Evolutionary conservation across 2,329 filamentous ascomycete species (phyloP).

Genomic region (Hypoxylon sp.): DNA sequence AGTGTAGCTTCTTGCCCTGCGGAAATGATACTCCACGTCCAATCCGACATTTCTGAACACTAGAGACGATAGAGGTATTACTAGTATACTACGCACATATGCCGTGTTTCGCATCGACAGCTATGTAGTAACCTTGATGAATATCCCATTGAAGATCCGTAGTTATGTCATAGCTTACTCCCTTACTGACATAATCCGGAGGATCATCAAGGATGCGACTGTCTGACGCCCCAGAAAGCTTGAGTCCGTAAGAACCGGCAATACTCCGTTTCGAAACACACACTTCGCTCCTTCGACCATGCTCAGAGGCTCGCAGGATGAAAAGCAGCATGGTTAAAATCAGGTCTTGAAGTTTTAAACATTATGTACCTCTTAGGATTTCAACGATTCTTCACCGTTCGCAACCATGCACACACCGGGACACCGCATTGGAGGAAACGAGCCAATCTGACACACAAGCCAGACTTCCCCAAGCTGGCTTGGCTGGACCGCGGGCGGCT

Average conservation of each 20-base stretch:
- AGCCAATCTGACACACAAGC: constrained; percentile 27
- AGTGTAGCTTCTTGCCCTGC: constrained; percentile 5
- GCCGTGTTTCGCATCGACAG: constrained; percentile 3
- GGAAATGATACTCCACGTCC: constrained; percentile 23
- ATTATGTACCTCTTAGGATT: too few species aligned
- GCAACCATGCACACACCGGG: constrained; percentile 5
- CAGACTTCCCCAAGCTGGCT: constrained; percentile 10
- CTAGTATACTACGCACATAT: constrained; percentile 4
- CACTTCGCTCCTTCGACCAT: neutral
- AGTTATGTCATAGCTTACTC: constrained; percentile 7
- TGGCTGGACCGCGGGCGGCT: constrained; percentile 15
- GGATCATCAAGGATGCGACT: constrained; percentile 15
- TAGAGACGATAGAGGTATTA: constrained; percentile 7
- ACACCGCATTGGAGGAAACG: constrained; percentile 9
- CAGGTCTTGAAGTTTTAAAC: neutral
- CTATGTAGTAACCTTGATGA: constrained; percentile 16
- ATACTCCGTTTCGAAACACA: constrained; percentile 6
- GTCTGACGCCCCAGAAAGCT: constrained; percentile 1
- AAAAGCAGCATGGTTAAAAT: neutral
- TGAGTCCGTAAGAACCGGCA: constrained; percentile 5
- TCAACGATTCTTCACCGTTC: constrained; percentile 17
- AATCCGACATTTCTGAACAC: constrained; percentile 13
- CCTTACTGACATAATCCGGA: constrained; percentile 19
- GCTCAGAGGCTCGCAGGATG: neutral
- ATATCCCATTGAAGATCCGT: constrained; percentile 6